Percentiles rank a stretch among this genome's conserved stretches.
These are phyloP conservation scores for Trypanosoma vivax DNA, from an alignment of 208 protist genomes.

Conservation along the genomic window DNA sequence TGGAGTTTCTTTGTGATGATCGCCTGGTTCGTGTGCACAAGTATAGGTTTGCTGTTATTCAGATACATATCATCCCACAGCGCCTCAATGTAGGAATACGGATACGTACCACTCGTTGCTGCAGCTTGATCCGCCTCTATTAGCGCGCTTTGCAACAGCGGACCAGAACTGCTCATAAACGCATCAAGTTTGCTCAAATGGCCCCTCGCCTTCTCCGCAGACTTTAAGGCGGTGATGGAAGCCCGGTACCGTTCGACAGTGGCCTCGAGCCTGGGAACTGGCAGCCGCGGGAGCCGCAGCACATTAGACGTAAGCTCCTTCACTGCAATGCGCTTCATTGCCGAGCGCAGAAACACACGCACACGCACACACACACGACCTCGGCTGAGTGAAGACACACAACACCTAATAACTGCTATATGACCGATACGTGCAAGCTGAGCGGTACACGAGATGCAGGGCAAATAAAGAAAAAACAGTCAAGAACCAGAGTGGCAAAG, in stretches of 20 bases:
- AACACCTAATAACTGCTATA: too few relatives aligned
- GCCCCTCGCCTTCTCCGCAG: conserved; percentile 32
- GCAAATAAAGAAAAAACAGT: conserved; percentile 5
- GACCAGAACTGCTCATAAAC: conserved; percentile 50
- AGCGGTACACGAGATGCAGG: too few relatives aligned
- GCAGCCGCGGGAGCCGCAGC: conserved; percentile 65
- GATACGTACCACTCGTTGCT: conserved; percentile 27
- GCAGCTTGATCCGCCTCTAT: conserved; percentile 52
- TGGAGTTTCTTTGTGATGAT: conserved; percentile 55
- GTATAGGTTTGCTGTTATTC: conserved; percentile 47
- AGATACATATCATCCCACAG: conserved; percentile 46
- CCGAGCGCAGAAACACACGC: not conserved
- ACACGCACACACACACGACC: too few relatives aligned
- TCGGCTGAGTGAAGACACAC: too few relatives aligned
- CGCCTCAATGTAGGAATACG: conserved; percentile 69
- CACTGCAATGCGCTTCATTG: conserved; percentile 57
- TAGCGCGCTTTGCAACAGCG: conserved; percentile 52
- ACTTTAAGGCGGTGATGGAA: conserved; percentile 52
- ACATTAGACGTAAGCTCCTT: conserved; percentile 64
- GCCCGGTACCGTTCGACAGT: conserved; percentile 60
- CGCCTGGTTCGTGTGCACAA: conserved; percentile 64
- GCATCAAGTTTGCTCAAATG: conserved; percentile 63
- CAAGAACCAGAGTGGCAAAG: not conserved
- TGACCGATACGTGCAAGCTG: too few relatives aligned
- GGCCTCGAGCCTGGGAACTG: conserved; percentile 51